These are phyloP conservation scores for Alternaria dauci DNA, from an alignment of 2,329 filamentous ascomycete genomes.

Conservation along the genomic window DNA sequence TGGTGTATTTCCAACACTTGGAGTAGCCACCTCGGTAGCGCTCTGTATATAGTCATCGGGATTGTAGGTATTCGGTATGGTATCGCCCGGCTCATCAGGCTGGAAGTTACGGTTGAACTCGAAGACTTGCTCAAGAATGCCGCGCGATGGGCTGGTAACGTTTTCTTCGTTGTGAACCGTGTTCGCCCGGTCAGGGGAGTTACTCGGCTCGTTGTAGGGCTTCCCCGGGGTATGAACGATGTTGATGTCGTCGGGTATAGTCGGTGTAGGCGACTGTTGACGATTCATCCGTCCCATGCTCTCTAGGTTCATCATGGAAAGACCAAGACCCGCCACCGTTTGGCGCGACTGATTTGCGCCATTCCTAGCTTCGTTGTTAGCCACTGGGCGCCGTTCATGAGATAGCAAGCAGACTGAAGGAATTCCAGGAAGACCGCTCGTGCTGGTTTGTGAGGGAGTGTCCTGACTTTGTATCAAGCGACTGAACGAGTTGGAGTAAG, in stretches of 20 bases:
- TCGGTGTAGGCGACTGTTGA: slow-evolving; percentile 43
- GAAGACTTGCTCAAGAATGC: slow-evolving; percentile 35
- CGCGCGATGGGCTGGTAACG: slow-evolving; percentile 27
- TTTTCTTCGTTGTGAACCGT: slow-evolving; percentile 26
- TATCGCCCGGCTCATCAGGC: slow-evolving; percentile 44
- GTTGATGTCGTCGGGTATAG: slow-evolving; percentile 39
- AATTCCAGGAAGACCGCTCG: slow-evolving; percentile 46
- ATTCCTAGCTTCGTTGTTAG: slow-evolving; percentile 33
- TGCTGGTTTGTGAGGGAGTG: slow-evolving; percentile 42
- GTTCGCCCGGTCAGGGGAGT: slow-evolving; percentile 28
- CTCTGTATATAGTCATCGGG: slow-evolving; percentile 55
- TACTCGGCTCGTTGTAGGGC: slow-evolving; percentile 28
- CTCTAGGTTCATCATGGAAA: slow-evolving; percentile 44
- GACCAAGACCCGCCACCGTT: slow-evolving; percentile 40
- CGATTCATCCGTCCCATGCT: slow-evolving; percentile 32
- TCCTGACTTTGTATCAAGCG: slow-evolving; percentile 32
- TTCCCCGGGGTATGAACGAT: slow-evolving; percentile 20
- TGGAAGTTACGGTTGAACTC: slow-evolving; percentile 46
- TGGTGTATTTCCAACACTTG: slow-evolving; percentile 55
- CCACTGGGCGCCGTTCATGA: slow-evolving; percentile 40
- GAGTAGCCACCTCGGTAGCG: slow-evolving; percentile 59
- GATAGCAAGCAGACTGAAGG: slow-evolving; percentile 51
- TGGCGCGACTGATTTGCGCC: slow-evolving; percentile 33
- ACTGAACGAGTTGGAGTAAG: slow-evolving; percentile 30
- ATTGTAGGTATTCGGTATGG: slow-evolving; percentile 48